These are phyloP conservation scores for Colletotrichum magnum DNA, from an alignment of 2,329 filamentous ascomycete species.

Conservation along the genomic window DNA sequence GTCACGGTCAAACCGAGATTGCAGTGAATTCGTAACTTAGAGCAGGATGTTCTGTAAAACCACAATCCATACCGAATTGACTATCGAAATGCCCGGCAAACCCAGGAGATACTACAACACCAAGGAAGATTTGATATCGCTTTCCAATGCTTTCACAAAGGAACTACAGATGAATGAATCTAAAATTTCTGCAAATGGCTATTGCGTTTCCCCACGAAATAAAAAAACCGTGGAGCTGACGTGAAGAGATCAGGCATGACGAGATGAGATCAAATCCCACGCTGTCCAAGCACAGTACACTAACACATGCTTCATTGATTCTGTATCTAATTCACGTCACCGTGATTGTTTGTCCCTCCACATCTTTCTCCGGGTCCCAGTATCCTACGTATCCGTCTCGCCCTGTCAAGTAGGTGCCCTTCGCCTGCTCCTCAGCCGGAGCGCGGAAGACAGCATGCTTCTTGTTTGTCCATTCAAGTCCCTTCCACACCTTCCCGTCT, in stretches of 20 bases:
- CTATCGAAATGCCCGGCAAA: too few species aligned
- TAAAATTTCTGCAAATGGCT: too few species aligned
- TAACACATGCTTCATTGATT: neutral
- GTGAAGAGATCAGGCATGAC: too few species aligned
- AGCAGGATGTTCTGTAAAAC: neutral
- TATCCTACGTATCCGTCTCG: constrained; percentile 27
- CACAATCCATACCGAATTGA: too few species aligned
- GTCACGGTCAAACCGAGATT: neutral
- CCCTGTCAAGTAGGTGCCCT: constrained; percentile 22
- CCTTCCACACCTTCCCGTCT: constrained; percentile 39
- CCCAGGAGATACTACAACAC: too few species aligned
- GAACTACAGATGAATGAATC: too few species aligned
- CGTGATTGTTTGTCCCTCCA: constrained; percentile 20
- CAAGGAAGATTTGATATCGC: too few species aligned
- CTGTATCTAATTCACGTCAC: neutral
- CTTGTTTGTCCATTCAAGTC: constrained; percentile 44
- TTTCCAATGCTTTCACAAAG: too few species aligned
- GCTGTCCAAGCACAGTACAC: too few species aligned
- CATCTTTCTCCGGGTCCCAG: constrained; percentile 24
- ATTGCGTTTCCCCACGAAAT: too few species aligned
- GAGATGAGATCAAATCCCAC: too few species aligned
- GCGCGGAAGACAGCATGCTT: constrained; percentile 42
- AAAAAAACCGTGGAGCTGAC: too few species aligned
- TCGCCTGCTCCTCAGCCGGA: constrained; percentile 17
- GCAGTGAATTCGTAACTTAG: neutral